Conservation (phyloP, 2,329 filamentous ascomycete genomes). For the Pseudocercospora cruenta region DNA sequence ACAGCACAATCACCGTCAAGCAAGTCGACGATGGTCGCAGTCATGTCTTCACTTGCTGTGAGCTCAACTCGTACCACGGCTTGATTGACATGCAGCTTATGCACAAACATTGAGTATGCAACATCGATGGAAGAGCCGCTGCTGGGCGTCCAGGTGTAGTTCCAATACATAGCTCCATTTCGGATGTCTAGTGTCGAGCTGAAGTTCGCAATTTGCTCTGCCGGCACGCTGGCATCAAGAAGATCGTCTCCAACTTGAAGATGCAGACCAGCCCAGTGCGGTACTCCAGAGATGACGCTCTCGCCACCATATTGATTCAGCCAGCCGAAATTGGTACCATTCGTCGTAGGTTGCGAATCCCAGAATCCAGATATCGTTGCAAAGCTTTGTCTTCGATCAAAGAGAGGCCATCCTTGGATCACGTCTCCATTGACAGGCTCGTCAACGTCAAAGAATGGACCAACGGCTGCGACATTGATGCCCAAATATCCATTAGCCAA, state of each 20-base stretch:
- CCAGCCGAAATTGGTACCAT: constrained; percentile 69
- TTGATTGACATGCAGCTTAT: constrained; percentile 66
- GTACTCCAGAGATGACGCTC: constrained; percentile 71
- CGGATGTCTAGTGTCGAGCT: constrained; percentile 64
- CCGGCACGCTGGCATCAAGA: constrained; percentile 64
- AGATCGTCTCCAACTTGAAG: constrained; percentile 59
- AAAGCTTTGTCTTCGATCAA: constrained; percentile 65
- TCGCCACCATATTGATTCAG: constrained; percentile 70
- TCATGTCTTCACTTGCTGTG: constrained; percentile 55
- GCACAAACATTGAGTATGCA: constrained; percentile 67
- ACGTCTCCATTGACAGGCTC: constrained; percentile 59
- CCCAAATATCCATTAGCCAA: constrained; percentile 68
- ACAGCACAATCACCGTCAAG: constrained; percentile 71
- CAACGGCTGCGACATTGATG: constrained; percentile 64
- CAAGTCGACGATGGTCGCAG: constrained; percentile 66
- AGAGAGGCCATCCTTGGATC: constrained; percentile 67
- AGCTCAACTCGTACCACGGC: constrained; percentile 65
- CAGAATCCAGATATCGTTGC: constrained; percentile 71
- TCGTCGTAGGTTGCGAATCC: constrained; percentile 61
- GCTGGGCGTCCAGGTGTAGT: constrained; percentile 66
- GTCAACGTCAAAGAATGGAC: constrained; percentile 66
- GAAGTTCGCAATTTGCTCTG: constrained; percentile 63
- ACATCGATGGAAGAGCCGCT: constrained; percentile 58
- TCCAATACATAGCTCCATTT: constrained; percentile 65
- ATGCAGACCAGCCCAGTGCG: constrained; percentile 67